Base-by-base conservation (phyloP, 805 yeast species). In the Clavispora carvajalis region DNA sequence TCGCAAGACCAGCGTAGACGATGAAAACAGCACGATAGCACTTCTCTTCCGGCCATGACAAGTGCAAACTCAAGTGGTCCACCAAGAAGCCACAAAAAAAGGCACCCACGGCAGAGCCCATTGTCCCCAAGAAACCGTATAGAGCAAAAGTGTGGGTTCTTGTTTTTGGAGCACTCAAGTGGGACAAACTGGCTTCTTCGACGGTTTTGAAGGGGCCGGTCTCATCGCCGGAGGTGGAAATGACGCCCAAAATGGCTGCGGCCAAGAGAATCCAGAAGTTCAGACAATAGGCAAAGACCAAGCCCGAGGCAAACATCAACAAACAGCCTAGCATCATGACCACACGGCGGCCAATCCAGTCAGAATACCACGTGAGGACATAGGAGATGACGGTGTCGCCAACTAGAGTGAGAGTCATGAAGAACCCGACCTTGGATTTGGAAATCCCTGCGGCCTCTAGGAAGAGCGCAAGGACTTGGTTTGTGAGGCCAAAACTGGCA, bases 131-230 rank as follows among this genome's bases (percentile, higher is more conserved):
- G 21, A 85, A 59, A 26, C 85, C 81, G 55, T 87, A 86, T 49
- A 82, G 67, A 0, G 93, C 93, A 65, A 79, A 87, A 2, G 86
- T 67, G 47, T 79, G 85, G 1, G 95, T 82, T 34, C 95, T 68
- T 41, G 74, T 76, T 39, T 66, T 67, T 26, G 71, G 73, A 0
- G 82, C 79, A 0, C 95, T 82, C 47, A 88, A 63, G 59, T 85
- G 91, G 0, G 95, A 93, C 37, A 88, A 69, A 29, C 85, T 74
- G 1, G 91, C 80, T 55, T 87, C 95, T 58, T 88, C 96, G 22
- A 88, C 79, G 0, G 93, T 78, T 54, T 85, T 82, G 60, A 88
- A 88, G 0, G 96, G 96, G 0, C 96, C 96, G 0, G 90, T 86
- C 54, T 88, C 96, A 53, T 82, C 89, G 18, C 96, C 95, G 22